These are phyloP conservation scores for Fusarium decemcellulare DNA, from an alignment of 2,329 filamentous ascomycete genomes.

Conservation along the genomic window DNA sequence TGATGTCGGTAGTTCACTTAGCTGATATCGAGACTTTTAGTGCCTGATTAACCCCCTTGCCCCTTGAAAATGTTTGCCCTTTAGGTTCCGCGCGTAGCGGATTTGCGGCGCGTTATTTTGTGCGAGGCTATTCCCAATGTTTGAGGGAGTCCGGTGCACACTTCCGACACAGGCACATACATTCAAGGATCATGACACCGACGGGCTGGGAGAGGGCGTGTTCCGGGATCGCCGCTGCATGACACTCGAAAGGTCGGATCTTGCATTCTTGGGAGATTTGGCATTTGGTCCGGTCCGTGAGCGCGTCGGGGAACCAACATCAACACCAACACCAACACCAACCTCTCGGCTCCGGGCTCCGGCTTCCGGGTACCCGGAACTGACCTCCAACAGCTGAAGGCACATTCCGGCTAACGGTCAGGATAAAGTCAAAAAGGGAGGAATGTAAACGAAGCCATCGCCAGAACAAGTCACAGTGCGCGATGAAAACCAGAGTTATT, in stretches of 20 bases:
- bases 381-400: background rate
- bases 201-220: slow-evolving; percentile 4
- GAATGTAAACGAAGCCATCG: background rate
- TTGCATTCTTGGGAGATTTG: background rate
- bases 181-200: background rate
- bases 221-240: slow-evolving; percentile 6
- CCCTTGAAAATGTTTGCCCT: too few relatives aligned
- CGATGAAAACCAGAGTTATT: background rate
- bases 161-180: background rate
- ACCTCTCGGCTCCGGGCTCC: background rate
- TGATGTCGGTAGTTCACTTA: background rate
- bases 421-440: background rate
- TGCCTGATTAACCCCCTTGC: background rate
- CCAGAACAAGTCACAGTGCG: background rate
- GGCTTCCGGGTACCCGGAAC: background rate
- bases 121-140: background rate
- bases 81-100: too few relatives aligned
- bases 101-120: background rate
- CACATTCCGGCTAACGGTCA: background rate
- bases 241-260: background rate
- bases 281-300: background rate
- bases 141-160: background rate
- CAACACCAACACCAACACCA: background rate
- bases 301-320: background rate
- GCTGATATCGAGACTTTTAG: background rate